Evolutionary conservation across 495 filamentous ascomycete genomes (phyloP), one percentile per base, ranked within the genome.

Genomic region (Neurospora sp.): DNA sequence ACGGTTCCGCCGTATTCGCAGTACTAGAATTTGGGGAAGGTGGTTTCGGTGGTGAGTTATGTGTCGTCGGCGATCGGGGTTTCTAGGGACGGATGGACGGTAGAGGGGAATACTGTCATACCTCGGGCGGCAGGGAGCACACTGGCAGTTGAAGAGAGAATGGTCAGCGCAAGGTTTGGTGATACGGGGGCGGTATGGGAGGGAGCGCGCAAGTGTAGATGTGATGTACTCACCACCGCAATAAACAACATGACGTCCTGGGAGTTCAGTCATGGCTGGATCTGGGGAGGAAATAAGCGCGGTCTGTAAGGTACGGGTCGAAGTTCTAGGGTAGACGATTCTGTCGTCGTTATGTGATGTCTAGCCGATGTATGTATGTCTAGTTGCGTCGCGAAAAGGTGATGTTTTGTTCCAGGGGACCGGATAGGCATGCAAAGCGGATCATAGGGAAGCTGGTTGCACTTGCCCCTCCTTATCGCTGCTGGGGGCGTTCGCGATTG

Each of bases 1-100:
- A 92, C 89, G n/a, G 94, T 97, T 71, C 92, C 94, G 78, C 96
- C 95, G 82, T 97, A 98, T 83, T 98, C 96, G 84, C 96, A 99
- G 83, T 97, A 99, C 96, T 99, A 71, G 36, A 69, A 11, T n/a
- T 37, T 48, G 40, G 42, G 21, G 13, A 62, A 3, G n/a, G 7
- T 10, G 42, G 38, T 45, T 34, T 43, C 31, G 9, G 39, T 70
- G 45, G 17, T 43, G 31, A 6, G 54, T 69, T 69, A 39, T 34
- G 19, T 43, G 5, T 74, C 28, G 70, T 73, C 37, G 13, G 4
- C 5, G 24, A 9, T 69, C 59, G 59, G 28, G 40, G 70, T 39
- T 39, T 39, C 38, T 10, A 28, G 45, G 15, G 38, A 42, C 6
- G 39, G 40, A 43, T 43, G 40, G 19, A 43, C 17, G 17, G 5